Conservation (phyloP, 1,139 yeast species). For the Magnusiomyces paraingens region DNA sequence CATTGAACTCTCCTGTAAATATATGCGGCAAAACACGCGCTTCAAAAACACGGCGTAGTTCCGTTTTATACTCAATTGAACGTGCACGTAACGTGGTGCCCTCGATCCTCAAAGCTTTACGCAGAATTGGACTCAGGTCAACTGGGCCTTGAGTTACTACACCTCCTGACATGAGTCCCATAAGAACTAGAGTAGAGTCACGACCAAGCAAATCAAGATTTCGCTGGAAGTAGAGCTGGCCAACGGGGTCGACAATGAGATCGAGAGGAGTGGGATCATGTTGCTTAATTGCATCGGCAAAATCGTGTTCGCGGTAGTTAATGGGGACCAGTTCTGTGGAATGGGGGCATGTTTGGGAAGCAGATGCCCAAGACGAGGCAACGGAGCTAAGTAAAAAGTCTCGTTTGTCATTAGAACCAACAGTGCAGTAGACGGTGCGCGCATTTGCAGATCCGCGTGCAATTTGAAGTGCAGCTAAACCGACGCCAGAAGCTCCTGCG, state of each 20-base stretch:
- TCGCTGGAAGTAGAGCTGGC: conserved; percentile 25
- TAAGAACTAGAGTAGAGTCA: conserved; percentile 30
- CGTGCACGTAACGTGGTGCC: conserved; percentile 33
- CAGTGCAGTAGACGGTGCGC: conserved; percentile 31
- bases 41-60: conserved; percentile 24
- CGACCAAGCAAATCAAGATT: conserved; percentile 24
- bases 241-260: conserved; percentile 34
- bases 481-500: conserved; percentile 35
- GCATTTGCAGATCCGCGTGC: conserved; percentile 33
- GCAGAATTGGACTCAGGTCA: conserved; percentile 23
- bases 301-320: conserved; percentile 27
- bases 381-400: conserved; percentile 20
- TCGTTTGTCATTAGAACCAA: conserved; percentile 27
- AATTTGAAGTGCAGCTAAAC: conserved; percentile 33
- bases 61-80: conserved; percentile 24
- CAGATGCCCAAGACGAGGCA: conserved; percentile 14
- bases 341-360: conserved; percentile 3
- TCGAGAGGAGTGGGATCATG: conserved; percentile 28
- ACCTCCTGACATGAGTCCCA: conserved; percentile 28
- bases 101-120: conserved; percentile 26
- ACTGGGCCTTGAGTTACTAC: conserved; percentile 16
- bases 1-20: conserved; percentile 22
- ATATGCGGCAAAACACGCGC: conserved; percentile 27
- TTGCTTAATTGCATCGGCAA: conserved; percentile 22
- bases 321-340: conserved; percentile 25